phyloP scores from a whole-genome alignment of 495 filamentous ascomycete genomes.

The Podospora pseudoanserina region DNA sequence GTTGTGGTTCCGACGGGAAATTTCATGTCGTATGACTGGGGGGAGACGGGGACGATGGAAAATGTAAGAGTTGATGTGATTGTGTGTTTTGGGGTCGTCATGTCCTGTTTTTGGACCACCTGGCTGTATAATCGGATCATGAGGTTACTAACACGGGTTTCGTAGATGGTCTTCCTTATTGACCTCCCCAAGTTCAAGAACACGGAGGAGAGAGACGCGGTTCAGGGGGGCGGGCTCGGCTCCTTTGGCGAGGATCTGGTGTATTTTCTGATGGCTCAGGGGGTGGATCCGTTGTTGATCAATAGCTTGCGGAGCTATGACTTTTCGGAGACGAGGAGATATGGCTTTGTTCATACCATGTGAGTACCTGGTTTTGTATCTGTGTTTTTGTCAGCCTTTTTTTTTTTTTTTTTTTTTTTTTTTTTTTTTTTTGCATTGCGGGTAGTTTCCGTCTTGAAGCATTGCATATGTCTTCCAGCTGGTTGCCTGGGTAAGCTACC shows the following conservation, averaged over 20 bases:
- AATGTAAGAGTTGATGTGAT: conserved; percentile 48
- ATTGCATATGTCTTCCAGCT: too few species aligned
- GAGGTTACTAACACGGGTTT: neutral
- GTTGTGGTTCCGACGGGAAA: conserved; percentile 82
- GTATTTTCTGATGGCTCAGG: conserved; percentile 66
- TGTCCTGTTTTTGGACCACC: neutral
- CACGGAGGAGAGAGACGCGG: conserved; percentile 21
- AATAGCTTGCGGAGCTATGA: conserved; percentile 65
- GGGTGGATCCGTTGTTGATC: conserved; percentile 58
- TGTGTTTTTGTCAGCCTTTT: neutral
- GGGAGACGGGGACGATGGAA: conserved; percentile 74
- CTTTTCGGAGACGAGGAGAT: conserved; percentile 60
- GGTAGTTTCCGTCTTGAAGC: too few species aligned
- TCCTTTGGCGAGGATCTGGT: conserved; percentile 66
- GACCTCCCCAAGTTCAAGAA: conserved; percentile 64
- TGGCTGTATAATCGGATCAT: neutral
- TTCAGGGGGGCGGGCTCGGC: conserved; percentile 40
- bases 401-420: neutral
- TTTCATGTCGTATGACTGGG: conserved; percentile 78
- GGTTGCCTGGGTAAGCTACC: too few species aligned
- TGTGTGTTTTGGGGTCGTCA: neutral
- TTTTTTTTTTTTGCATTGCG: too few species aligned
- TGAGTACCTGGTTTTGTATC: conserved; percentile 24
- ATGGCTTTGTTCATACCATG: conserved; percentile 82
- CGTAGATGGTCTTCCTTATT: conserved; percentile 71